Evolutionary conservation across 495 filamentous ascomycete species (phyloP), one percentile per base, ranked within the genome.

Genomic region (Melanomma pulvis-pyrius): DNA sequence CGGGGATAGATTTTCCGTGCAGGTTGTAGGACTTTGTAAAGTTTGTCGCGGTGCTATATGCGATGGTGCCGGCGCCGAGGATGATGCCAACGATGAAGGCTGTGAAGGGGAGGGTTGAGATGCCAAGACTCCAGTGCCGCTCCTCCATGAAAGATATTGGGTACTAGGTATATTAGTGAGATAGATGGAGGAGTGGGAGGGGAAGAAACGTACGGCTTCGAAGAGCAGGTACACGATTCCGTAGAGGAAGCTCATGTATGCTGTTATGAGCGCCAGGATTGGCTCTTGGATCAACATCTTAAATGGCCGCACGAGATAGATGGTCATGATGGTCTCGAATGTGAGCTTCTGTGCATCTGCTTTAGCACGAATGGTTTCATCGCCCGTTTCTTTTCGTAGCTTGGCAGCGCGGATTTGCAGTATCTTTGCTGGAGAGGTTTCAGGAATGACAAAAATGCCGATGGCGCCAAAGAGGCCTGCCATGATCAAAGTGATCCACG

Each of bases 401-500:
- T 80, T 78, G 17, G 79, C 79, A 0, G 89, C 89, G 39, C 81
- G 80, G 49, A 74, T 69, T 66, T 84, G 78, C 0, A 90, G 78
- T 36, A 90, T 79, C 5, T 82, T 78, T 7, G 86, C 81, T 0
- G 76, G 75, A 59, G 85, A 87, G 0, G 88, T 89, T 74, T 91
- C 89, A 0, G 82, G 82, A 15, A 87, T 77, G 51, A 84, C 75
- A 36, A 88, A 71, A 15, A 77, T 46, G 4, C 71, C 73, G 19
- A 74, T 60, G 0, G 81, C 61, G 41, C 83, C 83, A 58, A 84
- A 82, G 24, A 80, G 71, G 15, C 76, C 74, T 1, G 78, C 79
- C 49, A 86, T 78, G 67, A 91, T 87, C 26, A 86, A 66, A 2
- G 83, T 87, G 51, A 89, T 82, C 83, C 84, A 92, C 13, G 81